Conservation (phyloP, 2,329 filamentous ascomycete genomes). For the Trichothecium roseum region DNA sequence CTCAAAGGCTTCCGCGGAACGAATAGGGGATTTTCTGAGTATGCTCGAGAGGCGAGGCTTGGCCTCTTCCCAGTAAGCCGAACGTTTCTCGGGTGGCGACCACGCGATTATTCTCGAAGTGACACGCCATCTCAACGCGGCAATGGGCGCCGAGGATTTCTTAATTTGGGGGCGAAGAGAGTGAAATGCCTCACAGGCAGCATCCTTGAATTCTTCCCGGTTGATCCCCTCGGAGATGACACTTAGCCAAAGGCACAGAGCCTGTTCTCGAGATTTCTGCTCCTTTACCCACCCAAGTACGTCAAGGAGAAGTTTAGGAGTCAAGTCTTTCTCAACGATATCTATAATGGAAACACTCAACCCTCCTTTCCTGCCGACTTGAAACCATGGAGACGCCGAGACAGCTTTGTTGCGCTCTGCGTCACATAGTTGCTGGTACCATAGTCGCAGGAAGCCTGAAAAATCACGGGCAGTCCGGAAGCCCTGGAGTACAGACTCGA, state of each 20-base stretch:
- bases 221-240: conserved; percentile 30
- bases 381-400: conserved; percentile 21
- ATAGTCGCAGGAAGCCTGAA: conserved; percentile 33
- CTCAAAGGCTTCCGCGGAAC: conserved; percentile 25
- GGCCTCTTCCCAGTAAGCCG: conserved; percentile 20
- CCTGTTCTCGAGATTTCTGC: conserved; percentile 18
- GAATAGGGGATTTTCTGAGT: conserved; percentile 19
- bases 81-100: conserved; percentile 17
- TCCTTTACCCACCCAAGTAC: conserved; percentile 31
- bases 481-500: conserved; percentile 31
- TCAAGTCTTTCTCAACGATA: conserved; percentile 31
- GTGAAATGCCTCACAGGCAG: conserved; percentile 26
- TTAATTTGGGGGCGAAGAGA: conserved; percentile 19
- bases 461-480: conserved; percentile 33
- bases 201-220: conserved; percentile 31
- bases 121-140: conserved; percentile 30
- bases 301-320: conserved; percentile 30
- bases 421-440: conserved; percentile 31
- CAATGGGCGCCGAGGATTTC: conserved; percentile 16
- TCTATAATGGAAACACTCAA: conserved; percentile 9
- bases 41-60: conserved; percentile 21
- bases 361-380: conserved; percentile 11
- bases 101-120: conserved; percentile 24
- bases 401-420: conserved; percentile 18
- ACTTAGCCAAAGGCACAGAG: conserved; percentile 31